Base-by-base conservation (phyloP, 106 monocot genomes). In the Phalaenopsis aphrodite region DNA sequence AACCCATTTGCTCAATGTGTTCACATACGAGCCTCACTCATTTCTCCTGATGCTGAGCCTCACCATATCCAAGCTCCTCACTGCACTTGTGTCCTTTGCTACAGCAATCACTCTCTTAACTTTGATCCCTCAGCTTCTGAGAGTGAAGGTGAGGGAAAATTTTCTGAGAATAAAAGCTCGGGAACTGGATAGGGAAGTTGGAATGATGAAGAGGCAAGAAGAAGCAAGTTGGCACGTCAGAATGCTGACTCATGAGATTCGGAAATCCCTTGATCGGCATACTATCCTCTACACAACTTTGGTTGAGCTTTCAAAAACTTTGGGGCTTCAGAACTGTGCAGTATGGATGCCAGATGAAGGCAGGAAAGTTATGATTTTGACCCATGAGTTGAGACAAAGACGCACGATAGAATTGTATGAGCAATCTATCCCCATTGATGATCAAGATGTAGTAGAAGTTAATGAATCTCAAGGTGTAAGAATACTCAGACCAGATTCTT, bases 161-260 rank as follows among this genome's bases (percentile, higher is more conserved):
- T 86, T 93, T 46, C 74, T 93, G 78, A 78, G 90, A 56, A 39
- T 80, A 36, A 93, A 93, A 79, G 88, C 93, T 2, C 52, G 82
- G 46, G 93, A 93, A 71, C 77, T 93, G 56, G 85, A 88, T 73
- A 81, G 84, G 55, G 85, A 88, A 56, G 90, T 93, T 75, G 90
- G 83, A 24, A 56, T 81, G 80, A 88, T 90, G 90, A 90, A 88
- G 88, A 85, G 77, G 80, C 77, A 87, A 78, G 90, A 93, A 80
- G 87, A 88, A 65, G 80, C 93, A 7, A 79, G 88, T 37, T 93
- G 90, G 90, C 90, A 93, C 77, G 93, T 93, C 21, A 57, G 93
- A 49, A 88, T 93, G 93, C 87, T 93, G 8, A 93, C 88, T 39
- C 88, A 85, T 42, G 88, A 93, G 84, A 93, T 93, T 61, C 77